Evolutionary conservation across 2,329 filamentous ascomycete genomes (phyloP).

Genomic region (Gremmenia infestans): DNA sequence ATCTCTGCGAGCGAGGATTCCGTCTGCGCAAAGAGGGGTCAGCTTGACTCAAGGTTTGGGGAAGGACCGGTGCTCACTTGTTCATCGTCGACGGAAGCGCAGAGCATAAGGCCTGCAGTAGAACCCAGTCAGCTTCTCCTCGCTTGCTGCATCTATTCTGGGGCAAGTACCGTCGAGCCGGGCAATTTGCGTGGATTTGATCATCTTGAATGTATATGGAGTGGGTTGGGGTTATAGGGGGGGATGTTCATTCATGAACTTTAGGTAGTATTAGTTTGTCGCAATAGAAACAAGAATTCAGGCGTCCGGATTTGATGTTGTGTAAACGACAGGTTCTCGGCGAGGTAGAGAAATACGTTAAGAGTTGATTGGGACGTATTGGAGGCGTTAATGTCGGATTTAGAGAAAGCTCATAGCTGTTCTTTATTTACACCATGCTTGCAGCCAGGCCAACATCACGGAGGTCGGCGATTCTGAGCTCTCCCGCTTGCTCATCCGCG

Average conservation of each 20-base stretch:
- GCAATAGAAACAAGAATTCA: not conserved
- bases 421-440: not conserved
- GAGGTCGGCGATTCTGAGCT: not conserved
- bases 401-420: not conserved
- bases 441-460: not conserved
- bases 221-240: not conserved
- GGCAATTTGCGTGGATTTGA: slow-evolving; percentile 89
- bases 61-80: slow-evolving; percentile 43
- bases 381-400: not conserved
- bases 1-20: slow-evolving; percentile 77
- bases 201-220: slow-evolving; percentile 40
- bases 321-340: not conserved
- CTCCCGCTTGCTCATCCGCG: not conserved
- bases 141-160: not conserved
- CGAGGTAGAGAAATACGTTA: not conserved
- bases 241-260: not conserved
- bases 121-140: slow-evolving; percentile 7
- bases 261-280: not conserved
- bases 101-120: slow-evolving; percentile 78
- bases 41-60: slow-evolving; percentile 1
- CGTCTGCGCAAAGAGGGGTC: slow-evolving; percentile 39
- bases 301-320: not conserved
- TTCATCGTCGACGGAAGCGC: slow-evolving; percentile 90
- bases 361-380: not conserved
- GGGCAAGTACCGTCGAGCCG: slow-evolving; percentile 70